Evolutionary conservation across 2,329 filamentous ascomycete genomes (phyloP).

Genomic region (Botrytis pseudocinerea): DNA sequence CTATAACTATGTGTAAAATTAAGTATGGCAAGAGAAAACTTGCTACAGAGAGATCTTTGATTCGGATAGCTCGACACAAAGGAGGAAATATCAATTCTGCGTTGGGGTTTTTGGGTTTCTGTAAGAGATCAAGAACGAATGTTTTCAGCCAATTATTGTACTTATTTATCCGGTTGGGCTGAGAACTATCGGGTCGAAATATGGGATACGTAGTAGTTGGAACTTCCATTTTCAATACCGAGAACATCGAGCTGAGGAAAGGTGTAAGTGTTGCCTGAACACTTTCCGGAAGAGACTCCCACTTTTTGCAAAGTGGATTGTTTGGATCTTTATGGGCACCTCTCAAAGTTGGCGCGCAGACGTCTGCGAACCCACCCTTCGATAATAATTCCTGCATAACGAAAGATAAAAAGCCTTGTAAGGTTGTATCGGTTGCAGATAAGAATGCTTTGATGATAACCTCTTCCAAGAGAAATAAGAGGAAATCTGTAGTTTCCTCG

Average conservation of each 20-base stretch:
- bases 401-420: conserved; percentile 90
- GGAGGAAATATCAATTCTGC: conserved; percentile 78
- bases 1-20: conserved; percentile 78
- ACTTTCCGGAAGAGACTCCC: conserved; percentile 73
- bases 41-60: conserved; percentile 82
- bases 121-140: conserved; percentile 80
- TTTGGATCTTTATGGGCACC: conserved; percentile 46
- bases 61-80: conserved; percentile 76
- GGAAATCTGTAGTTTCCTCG: conserved; percentile 81
- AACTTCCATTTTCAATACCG: conserved; percentile 60
- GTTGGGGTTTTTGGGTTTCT: conserved; percentile 72
- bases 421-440: conserved; percentile 81
- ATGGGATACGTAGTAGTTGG: conserved; percentile 71
- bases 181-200: conserved; percentile 51
- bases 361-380: conserved; percentile 69
- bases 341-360: conserved; percentile 40
- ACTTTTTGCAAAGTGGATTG: conserved; percentile 67
- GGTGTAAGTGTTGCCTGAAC: conserved; percentile 82
- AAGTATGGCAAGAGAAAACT: conserved; percentile 89
- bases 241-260: conserved; percentile 82
- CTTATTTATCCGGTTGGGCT: conserved; percentile 64
- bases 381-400: conserved; percentile 90
- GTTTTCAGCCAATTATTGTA: conserved; percentile 81
- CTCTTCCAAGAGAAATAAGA: conserved; percentile 80
- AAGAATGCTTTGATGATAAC: conserved; percentile 89